Evolutionary conservation across 2,329 filamentous ascomycete genomes (phyloP).

Genomic region (Fusarium subtropicale): DNA sequence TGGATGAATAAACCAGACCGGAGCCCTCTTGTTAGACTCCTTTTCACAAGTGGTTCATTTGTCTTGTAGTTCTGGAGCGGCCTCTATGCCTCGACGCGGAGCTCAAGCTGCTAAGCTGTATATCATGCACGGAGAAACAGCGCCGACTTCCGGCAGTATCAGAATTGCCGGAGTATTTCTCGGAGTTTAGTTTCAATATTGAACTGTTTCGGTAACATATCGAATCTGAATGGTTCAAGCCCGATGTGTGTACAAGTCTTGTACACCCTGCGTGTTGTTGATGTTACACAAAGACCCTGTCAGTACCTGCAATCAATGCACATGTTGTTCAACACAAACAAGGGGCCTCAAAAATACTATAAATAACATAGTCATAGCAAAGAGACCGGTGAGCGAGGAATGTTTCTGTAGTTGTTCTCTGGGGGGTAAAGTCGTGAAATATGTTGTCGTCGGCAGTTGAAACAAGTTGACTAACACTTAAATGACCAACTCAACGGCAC

Average conservation of each 20-base stretch:
- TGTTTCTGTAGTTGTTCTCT: background rate
- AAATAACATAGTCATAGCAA: background rate
- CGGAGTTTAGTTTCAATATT: background rate
- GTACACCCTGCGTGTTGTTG: background rate
- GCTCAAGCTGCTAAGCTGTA: background rate
- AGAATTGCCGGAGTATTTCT: background rate
- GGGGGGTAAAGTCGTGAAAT: background rate
- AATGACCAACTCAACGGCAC: constrained; percentile 4
- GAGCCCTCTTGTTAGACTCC: background rate
- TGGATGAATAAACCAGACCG: rapidly evolving
- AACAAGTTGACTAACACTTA: constrained; percentile 10
- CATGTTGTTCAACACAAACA: background rate
- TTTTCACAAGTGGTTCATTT: background rate
- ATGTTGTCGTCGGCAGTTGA: constrained; percentile 13
- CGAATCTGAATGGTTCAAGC: background rate
- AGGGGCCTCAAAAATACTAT: no score
- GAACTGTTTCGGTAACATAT: background rate
- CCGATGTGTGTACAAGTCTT: background rate
- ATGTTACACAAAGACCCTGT: background rate
- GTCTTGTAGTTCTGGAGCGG: background rate
- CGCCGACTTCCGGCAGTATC: no score
- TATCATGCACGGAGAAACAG: background rate
- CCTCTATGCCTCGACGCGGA: background rate
- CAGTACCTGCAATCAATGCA: background rate
- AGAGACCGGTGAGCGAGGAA: background rate